phyloP scores from a whole-genome alignment of 2,329 filamentous ascomycete genomes.

The Xylariaceae sp. region DNA sequence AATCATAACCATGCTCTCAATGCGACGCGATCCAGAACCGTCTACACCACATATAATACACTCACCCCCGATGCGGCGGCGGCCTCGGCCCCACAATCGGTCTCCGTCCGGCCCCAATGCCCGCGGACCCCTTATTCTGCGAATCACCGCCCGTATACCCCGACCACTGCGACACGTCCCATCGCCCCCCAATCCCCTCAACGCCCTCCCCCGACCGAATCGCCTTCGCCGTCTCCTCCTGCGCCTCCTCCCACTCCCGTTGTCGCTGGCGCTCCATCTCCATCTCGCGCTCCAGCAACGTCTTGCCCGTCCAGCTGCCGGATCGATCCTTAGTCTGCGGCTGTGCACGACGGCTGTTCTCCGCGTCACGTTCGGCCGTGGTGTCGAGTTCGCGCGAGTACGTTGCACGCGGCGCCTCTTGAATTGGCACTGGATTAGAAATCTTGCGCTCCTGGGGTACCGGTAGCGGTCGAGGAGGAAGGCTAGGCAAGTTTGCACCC shows the following conservation, averaged over 20 bases:
- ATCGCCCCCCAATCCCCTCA: conserved; percentile 61
- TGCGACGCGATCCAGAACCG: no score
- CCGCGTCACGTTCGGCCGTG: conserved; percentile 56
- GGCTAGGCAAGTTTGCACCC: conserved; percentile 28
- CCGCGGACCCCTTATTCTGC: conserved; percentile 61
- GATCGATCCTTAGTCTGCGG: conserved; percentile 58
- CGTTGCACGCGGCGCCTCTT: conserved; percentile 39
- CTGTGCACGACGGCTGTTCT: conserved; percentile 55
- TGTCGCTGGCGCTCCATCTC: conserved; percentile 72
- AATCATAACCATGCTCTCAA: no score
- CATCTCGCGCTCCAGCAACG: conserved; percentile 73
- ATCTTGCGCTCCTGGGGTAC: conserved; percentile 36
- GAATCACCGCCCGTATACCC: conserved; percentile 71
- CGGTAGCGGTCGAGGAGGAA: conserved; percentile 27
- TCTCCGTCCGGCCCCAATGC: conserved; percentile 64
- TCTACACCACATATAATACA: no score
- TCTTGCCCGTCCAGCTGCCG: conserved; percentile 60
- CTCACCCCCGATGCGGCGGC: no score
- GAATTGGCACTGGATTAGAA: conserved; percentile 47
- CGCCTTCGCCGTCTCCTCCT: conserved; percentile 57
- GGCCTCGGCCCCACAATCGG: conserved; percentile 77
- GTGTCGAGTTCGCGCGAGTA: conserved; percentile 52
- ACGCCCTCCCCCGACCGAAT: conserved; percentile 47
- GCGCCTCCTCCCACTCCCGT: conserved; percentile 72
- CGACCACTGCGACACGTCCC: conserved; percentile 72